A percentile compares a stretch with the other conserved stretches of the same genome.
Evolutionary conservation across 768 basidiomycete species (phyloP).

Genomic region (Trichaptum fuscoviolaceum): DNA sequence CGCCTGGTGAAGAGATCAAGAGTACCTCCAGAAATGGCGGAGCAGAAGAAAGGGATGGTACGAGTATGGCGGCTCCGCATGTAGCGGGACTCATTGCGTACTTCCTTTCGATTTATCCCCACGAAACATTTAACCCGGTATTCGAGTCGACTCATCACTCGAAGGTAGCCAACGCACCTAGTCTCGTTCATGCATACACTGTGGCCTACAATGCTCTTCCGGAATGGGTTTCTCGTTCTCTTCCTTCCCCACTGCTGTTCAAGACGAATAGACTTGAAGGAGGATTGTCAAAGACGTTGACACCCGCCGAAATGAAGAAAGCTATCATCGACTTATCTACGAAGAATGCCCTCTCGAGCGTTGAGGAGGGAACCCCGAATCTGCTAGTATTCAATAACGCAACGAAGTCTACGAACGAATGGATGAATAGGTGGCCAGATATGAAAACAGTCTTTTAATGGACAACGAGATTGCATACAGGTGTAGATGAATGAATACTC

Average conservation of each 20-base stretch:
- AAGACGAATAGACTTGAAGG: conserved; percentile 17
- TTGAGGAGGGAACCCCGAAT: conserved; percentile 53
- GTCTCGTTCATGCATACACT: conserved; percentile 40
- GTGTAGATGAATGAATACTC: too few species aligned
- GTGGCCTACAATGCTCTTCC: conserved; percentile 53
- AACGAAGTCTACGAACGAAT: conserved; percentile 27
- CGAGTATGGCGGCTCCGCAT: conserved; percentile 95
- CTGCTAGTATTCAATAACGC: conserved; percentile 78
- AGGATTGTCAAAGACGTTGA: conserved; percentile 38
- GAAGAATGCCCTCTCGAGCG: conserved; percentile 44
- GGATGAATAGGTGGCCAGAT: neutral
- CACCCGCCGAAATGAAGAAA: conserved; percentile 71
- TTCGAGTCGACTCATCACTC: conserved; percentile 34
- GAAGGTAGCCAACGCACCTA: conserved; percentile 25
- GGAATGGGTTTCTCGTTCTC: conserved; percentile 48
- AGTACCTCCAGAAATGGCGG: conserved; percentile 75
- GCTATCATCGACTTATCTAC: conserved; percentile 62
- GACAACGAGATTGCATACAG: neutral
- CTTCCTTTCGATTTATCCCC: conserved; percentile 83
- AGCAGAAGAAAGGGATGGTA: conserved; percentile 68
- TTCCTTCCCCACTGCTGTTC: conserved; percentile 49
- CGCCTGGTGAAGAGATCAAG: conserved; percentile 84
- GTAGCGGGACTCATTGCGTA: conserved; percentile 87
- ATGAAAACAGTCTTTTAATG: neutral
- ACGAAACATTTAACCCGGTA: conserved; percentile 51